Base-by-base conservation (phyloP, 2,329 filamentous ascomycete species). In the Scorias spongiosa region DNA sequence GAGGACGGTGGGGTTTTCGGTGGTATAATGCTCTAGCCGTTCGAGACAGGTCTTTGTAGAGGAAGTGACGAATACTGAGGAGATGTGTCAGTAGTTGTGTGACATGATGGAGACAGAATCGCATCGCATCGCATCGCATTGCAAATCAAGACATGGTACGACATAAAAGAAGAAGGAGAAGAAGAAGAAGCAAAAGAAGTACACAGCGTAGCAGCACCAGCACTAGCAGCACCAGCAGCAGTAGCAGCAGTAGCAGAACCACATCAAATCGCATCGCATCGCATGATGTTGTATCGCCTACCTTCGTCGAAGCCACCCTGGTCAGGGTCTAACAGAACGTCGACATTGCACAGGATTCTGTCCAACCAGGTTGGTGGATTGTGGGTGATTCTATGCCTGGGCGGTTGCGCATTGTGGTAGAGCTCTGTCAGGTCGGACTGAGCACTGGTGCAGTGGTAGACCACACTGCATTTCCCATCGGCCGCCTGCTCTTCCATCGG, bases 221-320 rank as follows among this genome's bases (percentile, higher is more conserved):
- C n/a, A n/a, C n/a, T n/a, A n/a, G n/a, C n/a, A n/a, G n/a, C n/a
- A n/a, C n/a, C n/a, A n/a, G n/a, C n/a, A n/a, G n/a, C n/a, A n/a
- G n/a, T n/a, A n/a, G n/a, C n/a, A n/a, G n/a, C n/a, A n/a, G n/a
- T n/a, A n/a, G 20, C 20, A 7, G 20, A 26, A 26, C 20, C 20
- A 26, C 20, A 26, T 26, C 20, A 26, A 26, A 26, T 37, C 34
- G 34, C 34, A 37, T n/a, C 34, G 34, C 10, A 41, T 30, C 11
- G 12, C 20, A 28, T 40, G 12, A 11, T 40, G 11, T 11, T 18
- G 34, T 15, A 29, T 18, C 11, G 38, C 51, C 46, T 45, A 60
- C 57, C 57, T 56, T 57, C 48, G 15, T 50, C 44, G 41, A 58
- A 58, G 26, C 54, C 54, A 40, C 57, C 57, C 39, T 55, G 51